Evolutionary conservation across 495 filamentous ascomycete genomes (phyloP), one percentile per base, ranked within the genome.

Genomic region (Penicillium egyptiacum): DNA sequence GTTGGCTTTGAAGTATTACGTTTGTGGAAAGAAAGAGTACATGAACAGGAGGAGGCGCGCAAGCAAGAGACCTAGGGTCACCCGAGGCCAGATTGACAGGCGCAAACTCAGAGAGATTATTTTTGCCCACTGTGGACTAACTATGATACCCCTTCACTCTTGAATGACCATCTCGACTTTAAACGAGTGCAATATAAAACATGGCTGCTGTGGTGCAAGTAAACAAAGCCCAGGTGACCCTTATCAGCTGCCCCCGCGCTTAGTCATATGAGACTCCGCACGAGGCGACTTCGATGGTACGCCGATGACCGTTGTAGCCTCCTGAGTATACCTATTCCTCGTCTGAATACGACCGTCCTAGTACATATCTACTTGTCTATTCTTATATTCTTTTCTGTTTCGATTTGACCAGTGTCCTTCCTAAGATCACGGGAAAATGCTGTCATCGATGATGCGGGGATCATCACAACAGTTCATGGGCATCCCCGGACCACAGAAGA

Each of bases 1-100:
- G 92, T 97, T 19, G 76, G 79, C 42, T 88, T 90, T 62, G 88
- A 88, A 58, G 76, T 88, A 22, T 62, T 81, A 57, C 72, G 82
- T 45, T 63, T 86, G 11, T 91, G 78, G 79, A 82, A 79, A 60
- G 86, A 85, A 55, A 69, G 73, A 43, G 64, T 71, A 4, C 73
- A 75, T 51, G 77, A 84, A 55, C 61, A 75, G 33, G 77, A 82
- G 45, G 66, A 69, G 28, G 57, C 60, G 19, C 60, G 50, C 6
- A 61, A 69, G 41, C 66, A 74, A 12, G 62, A 64, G 50, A 58
- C 25, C 28, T 54, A 20, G 10, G 17, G 31, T 54, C 48, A 54
- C 46, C 41, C 47, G 43, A 61, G 35, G 14, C 19, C 19, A 35
- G 11, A 20, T 19, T 22, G 47, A 44, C 9, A 28, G 17, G 19